Conservation (phyloP, 116 monocot species). For the Iris pallida region DNA sequence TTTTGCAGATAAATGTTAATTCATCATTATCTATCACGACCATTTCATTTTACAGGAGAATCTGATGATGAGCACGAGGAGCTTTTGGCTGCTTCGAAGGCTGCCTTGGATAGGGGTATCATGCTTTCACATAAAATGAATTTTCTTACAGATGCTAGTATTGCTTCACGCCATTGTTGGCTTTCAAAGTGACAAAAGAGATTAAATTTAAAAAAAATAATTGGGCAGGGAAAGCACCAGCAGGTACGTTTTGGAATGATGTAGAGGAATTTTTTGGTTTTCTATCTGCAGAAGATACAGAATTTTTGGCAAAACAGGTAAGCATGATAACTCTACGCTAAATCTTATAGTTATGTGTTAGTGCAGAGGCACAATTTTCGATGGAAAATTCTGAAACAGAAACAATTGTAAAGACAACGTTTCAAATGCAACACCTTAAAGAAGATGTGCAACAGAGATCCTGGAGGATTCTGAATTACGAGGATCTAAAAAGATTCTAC, state of each 20-base stretch:
- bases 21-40: neutral
- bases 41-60: conserved; percentile 30
- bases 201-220: too few species aligned
- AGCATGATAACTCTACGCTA: too few species aligned
- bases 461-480: too few species aligned
- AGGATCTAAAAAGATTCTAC: too few species aligned
- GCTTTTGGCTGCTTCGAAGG: conserved; percentile 52
- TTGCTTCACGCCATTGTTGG: neutral
- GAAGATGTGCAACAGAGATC: too few species aligned
- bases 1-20: neutral
- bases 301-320: conserved; percentile 47
- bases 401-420: too few species aligned
- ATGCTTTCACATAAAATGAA: conserved; percentile 5
- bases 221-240: conserved; percentile 16
- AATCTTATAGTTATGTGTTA: too few species aligned
- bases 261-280: conserved; percentile 39
- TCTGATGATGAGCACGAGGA: conserved; percentile 52
- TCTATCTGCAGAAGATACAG: conserved; percentile 37
- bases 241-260: conserved; percentile 35
- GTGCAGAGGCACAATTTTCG: too few species aligned
- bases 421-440: too few species aligned
- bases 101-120: conserved; percentile 41
- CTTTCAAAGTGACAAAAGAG: neutral
- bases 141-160: neutral
- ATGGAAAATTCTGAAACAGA: too few species aligned